A percentile compares a stretch with the other conserved stretches of the same genome.
These are phyloP conservation scores for Macrolepiota dolichaula DNA, from an alignment of 768 basidiomycete species.

Conservation along the genomic window DNA sequence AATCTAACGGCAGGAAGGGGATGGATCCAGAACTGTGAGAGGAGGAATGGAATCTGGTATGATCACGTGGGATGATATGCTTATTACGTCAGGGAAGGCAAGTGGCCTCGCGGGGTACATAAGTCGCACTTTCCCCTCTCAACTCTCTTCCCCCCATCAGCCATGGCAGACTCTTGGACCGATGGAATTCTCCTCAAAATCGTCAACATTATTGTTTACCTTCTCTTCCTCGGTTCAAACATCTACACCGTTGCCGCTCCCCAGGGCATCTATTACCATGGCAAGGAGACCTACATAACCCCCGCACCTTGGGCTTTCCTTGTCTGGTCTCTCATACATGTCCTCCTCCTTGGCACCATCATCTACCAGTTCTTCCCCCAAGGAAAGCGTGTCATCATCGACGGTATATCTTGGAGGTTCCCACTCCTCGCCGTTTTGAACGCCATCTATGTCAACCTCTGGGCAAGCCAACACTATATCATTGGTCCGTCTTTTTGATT, in stretches of 20 bases:
- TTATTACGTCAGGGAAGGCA: constrained; percentile 11
- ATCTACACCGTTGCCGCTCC: constrained; percentile 82
- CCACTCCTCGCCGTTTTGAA: constrained; percentile 85
- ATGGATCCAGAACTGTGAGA: background rate
- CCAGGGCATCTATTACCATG: constrained; percentile 62
- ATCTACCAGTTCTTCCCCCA: constrained; percentile 83
- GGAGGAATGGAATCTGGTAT: background rate
- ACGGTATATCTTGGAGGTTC: constrained; percentile 90
- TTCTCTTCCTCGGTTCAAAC: constrained; percentile 87
- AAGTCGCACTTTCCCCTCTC: constrained; percentile 13
- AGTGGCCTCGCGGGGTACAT: constrained; percentile 16
- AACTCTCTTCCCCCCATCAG: constrained; percentile 16
- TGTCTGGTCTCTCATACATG: constrained; percentile 90
- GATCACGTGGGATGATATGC: constrained; percentile 9
- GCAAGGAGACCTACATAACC: constrained; percentile 89
- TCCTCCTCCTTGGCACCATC: constrained; percentile 86
- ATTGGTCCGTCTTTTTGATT: constrained; percentile 38
- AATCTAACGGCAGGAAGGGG: background rate
- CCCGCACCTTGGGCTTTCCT: constrained; percentile 93
- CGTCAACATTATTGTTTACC: constrained; percentile 78
- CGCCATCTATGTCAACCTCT: constrained; percentile 84
- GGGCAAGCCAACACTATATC: constrained; percentile 75
- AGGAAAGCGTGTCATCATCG: constrained; percentile 78
- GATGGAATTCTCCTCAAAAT: constrained; percentile 85
- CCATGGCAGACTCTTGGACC: constrained; percentile 65